A percentile compares a stretch with the other conserved stretches of the same genome.
These are phyloP conservation scores for Physcomitrium patens DNA, from an alignment of 225 moss, liverwort and hornwort species.

Conservation along the genomic window DNA sequence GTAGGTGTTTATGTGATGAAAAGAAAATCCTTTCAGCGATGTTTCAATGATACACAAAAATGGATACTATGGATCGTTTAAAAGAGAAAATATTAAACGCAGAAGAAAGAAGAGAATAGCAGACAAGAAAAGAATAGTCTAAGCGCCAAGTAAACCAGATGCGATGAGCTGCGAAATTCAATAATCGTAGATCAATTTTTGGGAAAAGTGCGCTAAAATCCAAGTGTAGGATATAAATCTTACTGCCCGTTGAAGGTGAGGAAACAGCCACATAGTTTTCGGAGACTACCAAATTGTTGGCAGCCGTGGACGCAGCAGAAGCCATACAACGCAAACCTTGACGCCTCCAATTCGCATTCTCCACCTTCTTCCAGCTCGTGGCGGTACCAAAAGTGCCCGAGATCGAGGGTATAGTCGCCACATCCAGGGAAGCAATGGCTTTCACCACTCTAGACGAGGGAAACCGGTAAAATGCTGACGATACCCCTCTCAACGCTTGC, in stretches of 20 bases:
- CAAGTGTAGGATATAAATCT: not conserved
- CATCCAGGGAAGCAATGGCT: slow-evolving; percentile 24
- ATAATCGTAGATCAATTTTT: no score
- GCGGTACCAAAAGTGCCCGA: slow-evolving; percentile 14
- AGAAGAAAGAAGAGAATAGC: no score
- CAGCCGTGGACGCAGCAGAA: slow-evolving; percentile 31
- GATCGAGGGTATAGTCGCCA: slow-evolving; percentile 15
- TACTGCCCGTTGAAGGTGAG: slow-evolving; percentile 27
- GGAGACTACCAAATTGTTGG: slow-evolving; percentile 43
- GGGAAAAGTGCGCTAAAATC: no score
- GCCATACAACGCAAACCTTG: slow-evolving; percentile 24
- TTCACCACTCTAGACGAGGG: slow-evolving; percentile 41
- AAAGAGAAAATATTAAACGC: no score
- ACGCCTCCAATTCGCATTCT: slow-evolving; percentile 30
- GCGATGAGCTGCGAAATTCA: not conserved
- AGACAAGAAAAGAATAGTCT: no score
- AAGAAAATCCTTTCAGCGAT: no score
- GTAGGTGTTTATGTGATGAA: no score
- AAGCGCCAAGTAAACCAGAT: not conserved
- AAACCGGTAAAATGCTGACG: slow-evolving; percentile 38
- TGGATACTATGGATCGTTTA: no score
- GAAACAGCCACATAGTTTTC: slow-evolving; percentile 34
- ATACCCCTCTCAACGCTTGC: slow-evolving; percentile 57
- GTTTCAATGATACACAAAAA: no score
- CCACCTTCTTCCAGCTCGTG: slow-evolving; percentile 34